Percentiles rank a stretch among this genome's conserved stretches.
These are phyloP conservation scores for Umbilicaria muhlenbergii DNA, from an alignment of 495 filamentous ascomycete species.

Conservation along the genomic window DNA sequence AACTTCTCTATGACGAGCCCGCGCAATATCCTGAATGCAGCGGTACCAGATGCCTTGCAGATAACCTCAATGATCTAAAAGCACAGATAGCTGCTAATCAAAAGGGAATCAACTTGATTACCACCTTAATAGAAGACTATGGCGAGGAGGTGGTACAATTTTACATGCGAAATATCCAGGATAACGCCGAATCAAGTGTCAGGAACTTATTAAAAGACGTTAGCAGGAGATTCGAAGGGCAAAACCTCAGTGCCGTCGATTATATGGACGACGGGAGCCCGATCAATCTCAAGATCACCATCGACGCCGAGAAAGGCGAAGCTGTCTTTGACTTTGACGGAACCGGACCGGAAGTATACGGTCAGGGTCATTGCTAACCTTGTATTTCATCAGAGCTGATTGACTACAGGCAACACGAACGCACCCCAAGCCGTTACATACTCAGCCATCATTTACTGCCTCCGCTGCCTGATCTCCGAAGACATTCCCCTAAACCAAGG, in stretches of 20 bases:
- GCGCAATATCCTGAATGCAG: slow-evolving; percentile 75
- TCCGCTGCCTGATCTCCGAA: slow-evolving; percentile 80
- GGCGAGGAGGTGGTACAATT: slow-evolving; percentile 82
- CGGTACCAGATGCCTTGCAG: slow-evolving; percentile 76
- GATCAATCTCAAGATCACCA: slow-evolving; percentile 69
- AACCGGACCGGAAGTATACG: slow-evolving; percentile 88
- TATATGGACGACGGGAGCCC: slow-evolving; percentile 92
- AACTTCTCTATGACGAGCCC: slow-evolving; percentile 71
- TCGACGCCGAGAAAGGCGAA: slow-evolving; percentile 68
- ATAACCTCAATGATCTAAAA: slow-evolving; percentile 93
- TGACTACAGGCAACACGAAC: slow-evolving; percentile 56
- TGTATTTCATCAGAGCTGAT: slow-evolving; percentile 1
- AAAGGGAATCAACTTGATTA: slow-evolving; percentile 86
- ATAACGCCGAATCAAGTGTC: slow-evolving; percentile 78
- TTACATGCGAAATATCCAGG: slow-evolving; percentile 91
- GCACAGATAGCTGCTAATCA: slow-evolving; percentile 94
- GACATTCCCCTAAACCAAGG: slow-evolving; percentile 97
- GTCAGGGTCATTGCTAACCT: slow-evolving; percentile 13
- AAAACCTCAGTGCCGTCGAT: slow-evolving; percentile 58
- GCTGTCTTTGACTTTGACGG: slow-evolving; percentile 84
- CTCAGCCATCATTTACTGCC: slow-evolving; percentile 90
- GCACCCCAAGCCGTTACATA: slow-evolving; percentile 90
- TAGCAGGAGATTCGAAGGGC: slow-evolving; percentile 57
- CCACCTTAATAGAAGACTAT: slow-evolving; percentile 72
- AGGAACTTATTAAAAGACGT: slow-evolving; percentile 71